Conservation (phyloP, 2,329 filamentous ascomycete species). For the Fusarium foetens region DNA sequence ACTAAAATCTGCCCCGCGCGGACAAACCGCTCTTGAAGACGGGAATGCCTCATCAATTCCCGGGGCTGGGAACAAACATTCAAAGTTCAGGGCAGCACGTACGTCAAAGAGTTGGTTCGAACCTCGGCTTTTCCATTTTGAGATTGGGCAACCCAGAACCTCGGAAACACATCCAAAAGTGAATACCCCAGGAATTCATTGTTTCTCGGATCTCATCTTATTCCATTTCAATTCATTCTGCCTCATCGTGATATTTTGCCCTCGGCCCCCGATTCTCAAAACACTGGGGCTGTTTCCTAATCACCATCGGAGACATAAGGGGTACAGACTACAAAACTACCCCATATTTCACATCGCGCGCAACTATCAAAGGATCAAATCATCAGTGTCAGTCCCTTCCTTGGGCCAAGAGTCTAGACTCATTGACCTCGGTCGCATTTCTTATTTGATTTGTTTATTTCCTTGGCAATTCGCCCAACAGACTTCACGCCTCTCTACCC, state of each 20-base stretch:
- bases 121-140: conserved; percentile 40
- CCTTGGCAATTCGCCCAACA: conserved; percentile 5
- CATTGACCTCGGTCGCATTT: conserved; percentile 6
- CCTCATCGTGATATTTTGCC: neutral
- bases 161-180: conserved; percentile 24
- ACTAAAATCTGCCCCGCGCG: conserved; percentile 3
- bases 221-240: conserved; percentile 1
- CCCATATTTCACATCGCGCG: neutral
- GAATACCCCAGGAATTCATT: conserved; percentile 10
- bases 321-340: neutral
- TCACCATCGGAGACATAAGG: neutral
- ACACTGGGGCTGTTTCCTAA: neutral
- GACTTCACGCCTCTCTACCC: conserved; percentile 25
- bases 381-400: conserved; percentile 3
- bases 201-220: conserved; percentile 13
- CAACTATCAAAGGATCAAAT: neutral
- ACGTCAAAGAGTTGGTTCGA: neutral
- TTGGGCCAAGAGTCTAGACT: conserved; percentile 20
- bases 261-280: neutral
- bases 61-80: neutral
- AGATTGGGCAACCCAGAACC: conserved; percentile 14
- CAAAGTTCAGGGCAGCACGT: neutral
- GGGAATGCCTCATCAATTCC: neutral
- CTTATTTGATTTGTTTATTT: neutral
- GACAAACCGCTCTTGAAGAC: conserved; percentile 6